phyloP scores from a whole-genome alignment of 768 basidiomycete species.

The Hypholoma fasciculare region DNA sequence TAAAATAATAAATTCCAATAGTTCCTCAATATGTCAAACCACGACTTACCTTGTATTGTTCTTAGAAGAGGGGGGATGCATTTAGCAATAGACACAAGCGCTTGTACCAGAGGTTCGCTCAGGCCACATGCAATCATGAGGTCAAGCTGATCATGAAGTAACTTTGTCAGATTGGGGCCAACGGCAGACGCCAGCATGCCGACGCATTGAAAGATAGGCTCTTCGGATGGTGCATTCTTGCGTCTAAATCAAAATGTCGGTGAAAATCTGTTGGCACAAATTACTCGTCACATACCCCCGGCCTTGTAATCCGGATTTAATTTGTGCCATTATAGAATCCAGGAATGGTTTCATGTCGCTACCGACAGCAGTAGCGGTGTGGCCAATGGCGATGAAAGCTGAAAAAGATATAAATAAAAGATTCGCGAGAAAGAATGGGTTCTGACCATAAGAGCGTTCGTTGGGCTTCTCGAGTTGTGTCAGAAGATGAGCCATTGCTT shows the following conservation, averaged over 20 bases:
- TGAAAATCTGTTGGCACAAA: neutral
- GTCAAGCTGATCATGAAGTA: slow-evolving; percentile 95
- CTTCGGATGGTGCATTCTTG: slow-evolving; percentile 92
- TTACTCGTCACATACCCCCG: slow-evolving; percentile 60
- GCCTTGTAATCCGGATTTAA: slow-evolving; percentile 86
- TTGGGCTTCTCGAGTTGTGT: slow-evolving; percentile 85
- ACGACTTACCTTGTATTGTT: slow-evolving; percentile 79
- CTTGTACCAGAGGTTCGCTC: slow-evolving; percentile 84
- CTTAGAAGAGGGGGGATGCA: slow-evolving; percentile 89
- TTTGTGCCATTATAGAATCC: slow-evolving; percentile 85
- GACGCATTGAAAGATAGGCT: slow-evolving; percentile 96
- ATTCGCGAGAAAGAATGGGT: neutral
- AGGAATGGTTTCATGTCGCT: slow-evolving; percentile 97
- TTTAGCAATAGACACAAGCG: slow-evolving; percentile 80
- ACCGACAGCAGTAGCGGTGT: slow-evolving; percentile 87
- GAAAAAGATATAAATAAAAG: slow-evolving; percentile 11
- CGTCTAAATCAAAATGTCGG: slow-evolving; percentile 40
- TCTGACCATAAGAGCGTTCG: slow-evolving; percentile 84
- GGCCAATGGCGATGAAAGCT: slow-evolving; percentile 97
- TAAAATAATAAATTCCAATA: slow-evolving; percentile 25
- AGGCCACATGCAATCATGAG: slow-evolving; percentile 95
- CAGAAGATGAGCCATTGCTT: slow-evolving; percentile 90
- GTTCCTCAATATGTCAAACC: neutral
- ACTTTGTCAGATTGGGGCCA: slow-evolving; percentile 92
- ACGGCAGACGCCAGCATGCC: slow-evolving; percentile 95